Evolutionary conservation across 495 filamentous ascomycete species (phyloP), one percentile per base, ranked within the genome.

Genomic region (Acidiella bohemica): DNA sequence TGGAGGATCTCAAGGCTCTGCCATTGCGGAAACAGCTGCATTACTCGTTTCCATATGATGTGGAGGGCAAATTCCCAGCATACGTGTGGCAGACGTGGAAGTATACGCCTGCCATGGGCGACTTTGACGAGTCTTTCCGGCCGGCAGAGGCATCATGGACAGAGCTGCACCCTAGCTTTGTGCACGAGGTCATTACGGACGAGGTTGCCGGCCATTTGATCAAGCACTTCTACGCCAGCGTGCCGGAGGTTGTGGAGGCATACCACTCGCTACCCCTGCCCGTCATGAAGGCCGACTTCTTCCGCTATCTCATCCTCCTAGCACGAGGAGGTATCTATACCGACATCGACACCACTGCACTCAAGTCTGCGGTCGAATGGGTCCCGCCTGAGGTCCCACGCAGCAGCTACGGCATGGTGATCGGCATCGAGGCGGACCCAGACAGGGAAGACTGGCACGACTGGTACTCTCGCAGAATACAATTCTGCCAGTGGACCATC

Each of bases 51-150:
- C 85, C 87, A 10, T 97, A 96, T 64, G 78, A 92, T 49, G 70
- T 86, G 32, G 76, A 84, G 47, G 58, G 66, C 41, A 87, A 84
- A 58, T 97, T 97, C 59, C 90, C 90, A 0, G 87, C 85, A 20
- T 97, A 93, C 61, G 92, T 97, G 45, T 97, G 90, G 90, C 90
- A 97, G 66, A 97, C 90, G 27, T 97, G 90, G 90, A 94, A 92
- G 61, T 82, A 79, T 57, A 80, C 76, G 1, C 90, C 92, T 1
- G 71, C 78, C 1, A 80, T 80, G n/a, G 67, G 73, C 38, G 73
- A 83, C 44, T 97, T 97, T 54, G 59, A 57, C 4, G 74, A 81
- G 45, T 62, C 65, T 5, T 82, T 93, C 33, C 76, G 92, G 33
- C 71, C 74, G 20, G 66, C 80, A 39, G 90, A 97, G 63, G 84